Conservation (phyloP, 805 yeast genomes). For the Myxozyma nipponensis region DNA sequence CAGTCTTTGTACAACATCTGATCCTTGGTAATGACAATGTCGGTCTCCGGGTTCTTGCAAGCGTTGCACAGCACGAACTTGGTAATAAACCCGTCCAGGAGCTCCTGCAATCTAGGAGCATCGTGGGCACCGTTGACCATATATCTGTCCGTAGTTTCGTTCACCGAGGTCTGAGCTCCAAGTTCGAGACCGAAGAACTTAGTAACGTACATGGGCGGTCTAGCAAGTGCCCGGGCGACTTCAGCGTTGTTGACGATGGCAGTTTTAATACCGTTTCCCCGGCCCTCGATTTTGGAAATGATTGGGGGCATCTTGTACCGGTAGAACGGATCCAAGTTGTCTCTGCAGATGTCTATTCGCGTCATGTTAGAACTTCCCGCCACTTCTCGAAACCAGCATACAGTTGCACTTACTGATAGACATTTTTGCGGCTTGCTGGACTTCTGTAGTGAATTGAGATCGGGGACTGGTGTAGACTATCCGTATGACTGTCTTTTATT, state of each 20-base stretch:
- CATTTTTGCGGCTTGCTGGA: constrained; percentile 8
- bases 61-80: constrained; percentile 90
- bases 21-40: constrained; percentile 70
- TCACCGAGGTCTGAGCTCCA: constrained; percentile 90
- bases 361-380: no score
- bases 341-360: constrained; percentile 92
- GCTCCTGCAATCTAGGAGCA: constrained; percentile 83
- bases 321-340: constrained; percentile 95
- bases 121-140: constrained; percentile 95
- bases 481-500: no score
- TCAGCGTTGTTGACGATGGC: constrained; percentile 85
- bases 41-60: constrained; percentile 98
- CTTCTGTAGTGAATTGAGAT: no score
- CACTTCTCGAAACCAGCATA: no score
- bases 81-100: constrained; percentile 87
- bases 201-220: constrained; percentile 89
- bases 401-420: constrained; percentile 20
- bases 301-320: constrained; percentile 99
- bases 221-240: constrained; percentile 88
- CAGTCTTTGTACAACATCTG: constrained; percentile 83
- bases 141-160: constrained; percentile 78
- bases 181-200: constrained; percentile 95
- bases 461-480: no score
- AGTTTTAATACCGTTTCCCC: constrained; percentile 99
- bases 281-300: constrained; percentile 95